phyloP scores from a whole-genome alignment of 2,329 filamentous ascomycete genomes.

The Basipetospora chlamydospora region DNA sequence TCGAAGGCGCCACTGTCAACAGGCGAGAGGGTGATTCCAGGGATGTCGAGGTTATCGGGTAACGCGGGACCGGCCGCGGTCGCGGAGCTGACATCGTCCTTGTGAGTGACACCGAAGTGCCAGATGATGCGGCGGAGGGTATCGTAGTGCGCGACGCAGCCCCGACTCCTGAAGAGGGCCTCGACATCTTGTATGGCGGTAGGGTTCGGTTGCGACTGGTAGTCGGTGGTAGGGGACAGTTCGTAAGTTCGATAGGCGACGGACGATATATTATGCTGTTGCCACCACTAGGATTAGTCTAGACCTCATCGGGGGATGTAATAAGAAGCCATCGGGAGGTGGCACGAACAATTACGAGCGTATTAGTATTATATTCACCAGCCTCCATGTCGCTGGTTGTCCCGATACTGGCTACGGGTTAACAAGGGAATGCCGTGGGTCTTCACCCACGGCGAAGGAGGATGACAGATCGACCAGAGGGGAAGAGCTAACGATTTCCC shows the following conservation, averaged over 20 bases:
- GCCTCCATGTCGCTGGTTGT: slow-evolving; percentile 39
- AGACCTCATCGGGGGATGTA: not conserved
- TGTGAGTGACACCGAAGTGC: slow-evolving; percentile 35
- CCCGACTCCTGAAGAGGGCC: slow-evolving; percentile 32
- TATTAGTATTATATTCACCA: slow-evolving; percentile 49
- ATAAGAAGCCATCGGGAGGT: slow-evolving; percentile 8
- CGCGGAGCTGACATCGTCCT: slow-evolving; percentile 17
- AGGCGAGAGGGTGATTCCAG: slow-evolving; percentile 27
- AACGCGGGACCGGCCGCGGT: slow-evolving; percentile 12
- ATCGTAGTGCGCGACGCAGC: slow-evolving; percentile 39
- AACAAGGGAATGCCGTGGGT: slow-evolving; percentile 3
- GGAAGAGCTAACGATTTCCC: not conserved
- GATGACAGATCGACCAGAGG: not conserved
- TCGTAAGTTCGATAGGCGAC: slow-evolving; percentile 41
- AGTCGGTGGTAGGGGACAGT: slow-evolving; percentile 20
- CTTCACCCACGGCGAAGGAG: not conserved
- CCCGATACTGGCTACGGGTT: slow-evolving; percentile 2
- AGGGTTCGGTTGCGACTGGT: slow-evolving; percentile 23
- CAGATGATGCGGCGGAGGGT: slow-evolving; percentile 33
- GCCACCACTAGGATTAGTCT: slow-evolving; percentile 8
- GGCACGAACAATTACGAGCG: slow-evolving; percentile 38
- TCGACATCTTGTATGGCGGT: slow-evolving; percentile 35
- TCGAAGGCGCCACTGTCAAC: slow-evolving; percentile 38
- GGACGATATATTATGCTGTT: slow-evolving; percentile 41
- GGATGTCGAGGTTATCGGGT: slow-evolving; percentile 25